Base-by-base conservation (phyloP, 2,329 filamentous ascomycete species). In the Cladosporium sp. region DNA sequence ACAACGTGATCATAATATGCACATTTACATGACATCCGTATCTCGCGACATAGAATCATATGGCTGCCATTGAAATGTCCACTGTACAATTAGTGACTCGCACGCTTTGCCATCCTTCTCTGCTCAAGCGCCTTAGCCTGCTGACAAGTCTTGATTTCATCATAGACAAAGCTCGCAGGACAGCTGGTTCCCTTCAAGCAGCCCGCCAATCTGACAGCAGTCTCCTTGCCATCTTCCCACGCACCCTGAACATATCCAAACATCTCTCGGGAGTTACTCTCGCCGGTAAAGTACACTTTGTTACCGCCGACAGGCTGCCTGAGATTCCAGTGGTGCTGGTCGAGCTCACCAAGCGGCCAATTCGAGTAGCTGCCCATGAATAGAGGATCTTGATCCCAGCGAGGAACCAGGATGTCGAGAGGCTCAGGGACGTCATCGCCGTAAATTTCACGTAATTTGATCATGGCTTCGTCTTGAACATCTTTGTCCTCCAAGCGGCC, bases 361-460 rank as follows among this genome's bases (percentile, higher is more conserved):
- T 88, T 88, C 36, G 82, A 85, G 70, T 87, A 89, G 20, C 80
- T 84, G 3, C 86, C 86, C 55, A 79, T 83, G 0, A 77, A 65
- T 78, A 80, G 80, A 2, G 77, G 77, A 34, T 71, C 71, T 3
- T 66, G 64, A 13, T 70, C 81, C 83, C 83, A 86, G 37, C 82
- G 77, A 1, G 85, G 84, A 60, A 87, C 87, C 65, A 77, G 75
- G 65, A 88, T 86, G 0, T 75, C 80, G 0, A 75, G 79, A 0
- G 86, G 85, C 19, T 87, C 80, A 0, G 84, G 84, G 3, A 88
- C 64, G 15, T 74, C 73, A 13, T 80, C 73, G 0, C 83, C 83
- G 59, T 85, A 88, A 83, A 89, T 88, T 3, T 77, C 66, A 4
- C 79, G 75, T 15, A 88, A 72, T 0, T 87, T 83, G 0, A 68